Percentiles rank a stretch among this genome's conserved stretches.
These are phyloP conservation scores for Coniella lustricola DNA, from an alignment of 2,329 filamentous ascomycete species.

Conservation along the genomic window DNA sequence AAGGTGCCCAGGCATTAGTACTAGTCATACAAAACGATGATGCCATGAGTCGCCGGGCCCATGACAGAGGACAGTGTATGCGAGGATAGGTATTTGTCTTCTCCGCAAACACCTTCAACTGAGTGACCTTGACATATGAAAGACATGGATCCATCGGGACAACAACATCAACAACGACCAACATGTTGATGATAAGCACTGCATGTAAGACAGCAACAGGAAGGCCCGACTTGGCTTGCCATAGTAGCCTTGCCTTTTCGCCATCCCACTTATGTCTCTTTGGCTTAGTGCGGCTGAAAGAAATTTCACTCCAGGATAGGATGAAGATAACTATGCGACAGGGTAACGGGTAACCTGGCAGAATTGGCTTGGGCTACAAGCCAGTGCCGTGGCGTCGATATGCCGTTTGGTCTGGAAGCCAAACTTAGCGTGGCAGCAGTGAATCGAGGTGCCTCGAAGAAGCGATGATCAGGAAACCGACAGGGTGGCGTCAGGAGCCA, in stretches of 20 bases:
- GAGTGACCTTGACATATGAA: neutral
- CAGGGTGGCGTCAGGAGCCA: slow-evolving; percentile 10
- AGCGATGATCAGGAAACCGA: slow-evolving; percentile 2
- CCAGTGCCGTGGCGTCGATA: no score
- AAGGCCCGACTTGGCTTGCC: slow-evolving; percentile 8
- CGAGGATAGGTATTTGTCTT: no score
- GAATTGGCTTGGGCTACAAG: no score
- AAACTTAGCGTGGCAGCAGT: neutral
- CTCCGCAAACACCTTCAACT: neutral
- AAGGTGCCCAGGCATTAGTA: neutral
- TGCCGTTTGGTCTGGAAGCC: no score
- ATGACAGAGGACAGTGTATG: slow-evolving; percentile 5
- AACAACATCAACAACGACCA: neutral
- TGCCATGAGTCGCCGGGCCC: neutral
- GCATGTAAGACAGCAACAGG: slow-evolving; percentile 1
- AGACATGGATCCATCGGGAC: neutral
- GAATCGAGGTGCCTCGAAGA: slow-evolving; percentile 1
- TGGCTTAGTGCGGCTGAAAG: slow-evolving; percentile 16
- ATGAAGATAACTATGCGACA: neutral
- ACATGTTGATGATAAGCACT: neutral
- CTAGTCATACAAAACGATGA: slow-evolving; percentile 6
- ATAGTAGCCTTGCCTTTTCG: neutral
- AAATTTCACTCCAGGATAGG: neutral
- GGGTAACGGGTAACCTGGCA: no score
- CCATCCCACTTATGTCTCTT: neutral